Evolutionary conservation across 2,329 filamentous ascomycete genomes (phyloP).

Genomic region (Claviceps paspali): DNA sequence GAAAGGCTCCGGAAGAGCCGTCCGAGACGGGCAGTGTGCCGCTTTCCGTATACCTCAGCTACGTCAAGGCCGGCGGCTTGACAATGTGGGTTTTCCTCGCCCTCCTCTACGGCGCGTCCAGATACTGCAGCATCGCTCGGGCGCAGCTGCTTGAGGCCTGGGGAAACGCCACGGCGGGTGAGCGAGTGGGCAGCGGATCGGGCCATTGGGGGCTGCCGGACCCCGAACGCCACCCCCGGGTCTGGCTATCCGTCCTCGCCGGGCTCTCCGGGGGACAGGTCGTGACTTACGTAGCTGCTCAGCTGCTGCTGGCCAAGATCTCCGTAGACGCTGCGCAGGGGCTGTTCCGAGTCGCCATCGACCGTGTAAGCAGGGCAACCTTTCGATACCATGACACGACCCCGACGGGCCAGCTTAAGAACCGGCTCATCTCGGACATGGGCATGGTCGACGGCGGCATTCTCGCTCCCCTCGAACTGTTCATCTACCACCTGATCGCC

Average conservation of each 20-base stretch:
- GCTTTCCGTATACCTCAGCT: conserved; percentile 64
- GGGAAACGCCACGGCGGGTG: conserved; percentile 43
- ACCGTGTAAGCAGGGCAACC: conserved; percentile 59
- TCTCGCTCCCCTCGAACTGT: conserved; percentile 53
- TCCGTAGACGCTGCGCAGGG: conserved; percentile 62
- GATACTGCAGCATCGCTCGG: conserved; percentile 48
- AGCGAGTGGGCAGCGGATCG: neutral
- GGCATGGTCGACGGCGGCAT: conserved; percentile 82
- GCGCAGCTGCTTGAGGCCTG: conserved; percentile 77
- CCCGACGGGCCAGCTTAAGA: conserved; percentile 80
- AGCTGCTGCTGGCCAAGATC: conserved; percentile 58
- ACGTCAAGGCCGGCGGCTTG: conserved; percentile 66
- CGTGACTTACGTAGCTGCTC: conserved; percentile 42
- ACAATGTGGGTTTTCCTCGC: conserved; percentile 57
- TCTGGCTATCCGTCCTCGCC: conserved; percentile 62
- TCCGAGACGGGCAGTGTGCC: conserved; percentile 53
- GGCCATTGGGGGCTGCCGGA: conserved; percentile 33
- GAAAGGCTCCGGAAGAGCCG: conserved; percentile 18
- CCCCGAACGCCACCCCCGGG: conserved; percentile 49
- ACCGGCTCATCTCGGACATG: conserved; percentile 80
- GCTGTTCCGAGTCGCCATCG: conserved; percentile 60
- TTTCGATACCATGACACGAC: conserved; percentile 89
- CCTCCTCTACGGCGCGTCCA: conserved; percentile 44
- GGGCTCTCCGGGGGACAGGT: conserved; percentile 48
- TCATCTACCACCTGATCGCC: conserved; percentile 54